Base-by-base conservation (phyloP, 139 green algal genomes). In the Ulvella scutata region DNA sequence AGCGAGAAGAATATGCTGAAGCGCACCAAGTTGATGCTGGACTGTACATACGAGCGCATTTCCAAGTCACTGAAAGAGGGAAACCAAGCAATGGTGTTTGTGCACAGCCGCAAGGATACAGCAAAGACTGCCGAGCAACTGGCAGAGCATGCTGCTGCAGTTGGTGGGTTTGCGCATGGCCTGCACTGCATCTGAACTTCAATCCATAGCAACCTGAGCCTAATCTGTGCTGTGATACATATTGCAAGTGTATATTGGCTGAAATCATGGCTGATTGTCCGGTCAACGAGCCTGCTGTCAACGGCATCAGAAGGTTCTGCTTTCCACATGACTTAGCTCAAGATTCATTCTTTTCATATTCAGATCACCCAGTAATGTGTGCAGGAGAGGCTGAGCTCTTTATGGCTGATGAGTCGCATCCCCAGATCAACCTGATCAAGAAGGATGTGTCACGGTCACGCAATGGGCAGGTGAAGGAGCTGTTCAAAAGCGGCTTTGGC, bases 11-110 rank as follows among this genome's bases (percentile, higher is more conserved):
- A 96, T 82, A 82, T 93, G 78, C 51, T 91, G 23, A 87, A 87
- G 4, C 81, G 86, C 3, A 86, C 88, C 35, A 88, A 74, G 43
- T 67, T 94, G 73, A 97, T 97, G 90, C 86, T 92, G 72, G 87
- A 97, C 36, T 86, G 98, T n/a, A 87, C 77, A 43, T 98, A 93
- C 75, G 62, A 93, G 26, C 62, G 34, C 62, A 39, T 44, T 28
- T 13, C 37, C 79, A 96, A 89, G 83, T 94, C 31, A 61, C 75
- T 98, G 28, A 88, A 85, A 80, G 78, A 78, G 4, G 95, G 93
- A 37, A 83, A 97, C 79, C 95, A 98, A 80, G 93, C 90, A 26
- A 99, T 99, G 95, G 92, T 99, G 75, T 99, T 99, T 81, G 95
- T 99, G 44, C 94, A 99, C 84, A 92, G 83, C 38, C 87, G 95